Conservation (phyloP, 768 basidiomycete species). For the Suillus weaverae region DNA sequence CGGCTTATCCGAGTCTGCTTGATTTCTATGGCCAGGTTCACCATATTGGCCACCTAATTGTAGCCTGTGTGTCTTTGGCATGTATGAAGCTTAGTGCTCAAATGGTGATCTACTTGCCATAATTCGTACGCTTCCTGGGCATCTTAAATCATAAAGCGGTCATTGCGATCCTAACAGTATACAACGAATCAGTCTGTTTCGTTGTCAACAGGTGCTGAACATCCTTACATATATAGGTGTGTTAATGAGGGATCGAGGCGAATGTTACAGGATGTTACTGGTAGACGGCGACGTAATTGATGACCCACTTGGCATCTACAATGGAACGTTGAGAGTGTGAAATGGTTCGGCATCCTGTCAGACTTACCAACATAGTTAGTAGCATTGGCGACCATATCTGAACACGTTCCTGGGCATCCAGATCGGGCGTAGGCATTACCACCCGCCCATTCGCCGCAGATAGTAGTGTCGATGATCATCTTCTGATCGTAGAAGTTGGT, state of each 20-base stretch:
- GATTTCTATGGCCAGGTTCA: constrained; percentile 19
- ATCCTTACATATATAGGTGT: neutral
- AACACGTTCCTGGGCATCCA: constrained; percentile 44
- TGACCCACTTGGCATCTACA: constrained; percentile 54
- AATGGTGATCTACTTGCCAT: neutral
- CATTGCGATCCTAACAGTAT: neutral
- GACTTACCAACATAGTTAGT: constrained; percentile 52
- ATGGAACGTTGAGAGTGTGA: neutral
- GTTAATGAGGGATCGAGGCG: neutral
- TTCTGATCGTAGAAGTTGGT: constrained; percentile 52
- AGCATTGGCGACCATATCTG: constrained; percentile 50
- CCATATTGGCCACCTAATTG: constrained; percentile 24
- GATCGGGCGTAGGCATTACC: constrained; percentile 21
- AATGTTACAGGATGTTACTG: constrained; percentile 33
- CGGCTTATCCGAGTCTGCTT: constrained; percentile 13
- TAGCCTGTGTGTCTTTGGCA: constrained; percentile 9
- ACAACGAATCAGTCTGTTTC: neutral
- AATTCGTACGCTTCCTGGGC: neutral
- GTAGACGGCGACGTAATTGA: constrained; percentile 59
- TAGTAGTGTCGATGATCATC: constrained; percentile 41
- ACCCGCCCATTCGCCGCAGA: constrained; percentile 35
- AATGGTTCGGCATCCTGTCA: constrained; percentile 9
- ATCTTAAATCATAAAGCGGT: neutral
- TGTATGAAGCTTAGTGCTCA: neutral
- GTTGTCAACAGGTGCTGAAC: neutral